Evolutionary conservation across 306 rosid species (phyloP).

Genomic region (Trifolium subterraneum): DNA sequence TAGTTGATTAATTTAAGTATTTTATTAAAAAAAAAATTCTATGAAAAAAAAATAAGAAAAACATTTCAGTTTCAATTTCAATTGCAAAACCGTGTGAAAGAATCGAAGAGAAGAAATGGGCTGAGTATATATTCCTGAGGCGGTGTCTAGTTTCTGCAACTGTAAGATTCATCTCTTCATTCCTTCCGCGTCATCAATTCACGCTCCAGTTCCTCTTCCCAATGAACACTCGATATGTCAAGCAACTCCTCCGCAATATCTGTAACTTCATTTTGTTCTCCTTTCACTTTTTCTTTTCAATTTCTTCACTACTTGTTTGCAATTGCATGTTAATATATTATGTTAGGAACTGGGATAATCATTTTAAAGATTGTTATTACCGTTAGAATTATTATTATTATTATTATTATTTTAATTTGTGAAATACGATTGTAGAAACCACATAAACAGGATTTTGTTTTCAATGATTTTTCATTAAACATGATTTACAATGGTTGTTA

Average conservation of each 20-base stretch:
- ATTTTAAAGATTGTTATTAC: neutral
- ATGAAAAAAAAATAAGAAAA: too few relatives aligned
- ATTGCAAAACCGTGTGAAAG: neutral
- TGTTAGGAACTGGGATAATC: too few relatives aligned
- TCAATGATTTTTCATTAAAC: neutral
- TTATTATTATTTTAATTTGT: too few relatives aligned
- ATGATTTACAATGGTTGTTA: neutral
- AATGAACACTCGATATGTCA: constrained; percentile 31
- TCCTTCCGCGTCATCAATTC: neutral
- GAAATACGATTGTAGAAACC: neutral
- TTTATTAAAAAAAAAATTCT: too few relatives aligned
- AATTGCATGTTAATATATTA: neutral
- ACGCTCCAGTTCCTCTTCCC: neutral
- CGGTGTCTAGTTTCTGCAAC: constrained; percentile 25
- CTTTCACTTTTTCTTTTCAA: neutral
- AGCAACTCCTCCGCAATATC: constrained; percentile 46
- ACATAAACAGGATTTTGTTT: neutral
- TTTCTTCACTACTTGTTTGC: neutral
- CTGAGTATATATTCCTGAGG: neutral
- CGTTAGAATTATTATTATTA: too few relatives aligned
- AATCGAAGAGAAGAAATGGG: neutral
- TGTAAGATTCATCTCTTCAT: neutral
- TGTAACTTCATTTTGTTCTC: constrained; percentile 39
- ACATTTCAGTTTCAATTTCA: too few relatives aligned
- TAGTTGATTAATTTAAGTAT: too few relatives aligned